Evolutionary conservation across 2,329 filamentous ascomycete species (phyloP).

Genomic region (Fusarium armeniacum): DNA sequence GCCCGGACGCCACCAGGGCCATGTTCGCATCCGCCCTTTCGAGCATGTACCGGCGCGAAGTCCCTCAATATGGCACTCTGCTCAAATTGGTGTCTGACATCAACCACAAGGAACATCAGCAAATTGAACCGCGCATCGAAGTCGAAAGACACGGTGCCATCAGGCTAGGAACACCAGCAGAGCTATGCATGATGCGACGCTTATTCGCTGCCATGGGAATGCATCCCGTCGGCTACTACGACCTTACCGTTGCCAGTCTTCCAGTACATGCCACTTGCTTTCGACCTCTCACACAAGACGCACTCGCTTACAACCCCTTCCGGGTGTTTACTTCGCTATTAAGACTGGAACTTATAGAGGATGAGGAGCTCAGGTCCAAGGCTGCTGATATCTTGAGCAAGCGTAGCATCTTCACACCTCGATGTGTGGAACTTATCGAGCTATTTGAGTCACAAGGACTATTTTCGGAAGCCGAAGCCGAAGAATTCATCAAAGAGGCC

Average conservation of each 20-base stretch:
- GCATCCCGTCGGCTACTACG: slow-evolving; percentile 66
- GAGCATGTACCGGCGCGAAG: slow-evolving; percentile 55
- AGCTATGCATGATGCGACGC: slow-evolving; percentile 59
- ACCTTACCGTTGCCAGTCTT: slow-evolving; percentile 61
- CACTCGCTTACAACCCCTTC: slow-evolving; percentile 56
- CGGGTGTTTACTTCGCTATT: slow-evolving; percentile 56
- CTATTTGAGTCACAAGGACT: slow-evolving; percentile 50
- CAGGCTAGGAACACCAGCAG: slow-evolving; percentile 60
- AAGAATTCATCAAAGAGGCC: slow-evolving; percentile 59
- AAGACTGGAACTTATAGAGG: slow-evolving; percentile 58
- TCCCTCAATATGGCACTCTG: slow-evolving; percentile 54
- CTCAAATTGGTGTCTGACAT: slow-evolving; percentile 51
- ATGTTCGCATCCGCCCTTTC: slow-evolving; percentile 54
- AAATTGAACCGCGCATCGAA: slow-evolving; percentile 14
- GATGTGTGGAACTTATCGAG: slow-evolving; percentile 56
- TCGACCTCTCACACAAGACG: slow-evolving; percentile 55
- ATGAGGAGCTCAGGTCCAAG: slow-evolving; percentile 50
- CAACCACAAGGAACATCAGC: slow-evolving; percentile 33
- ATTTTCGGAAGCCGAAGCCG: slow-evolving; percentile 52
- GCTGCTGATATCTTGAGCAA: slow-evolving; percentile 54
- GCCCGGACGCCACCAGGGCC: slow-evolving; percentile 31
- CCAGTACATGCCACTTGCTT: slow-evolving; percentile 68
- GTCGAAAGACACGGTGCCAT: slow-evolving; percentile 63
- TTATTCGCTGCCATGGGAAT: slow-evolving; percentile 64
- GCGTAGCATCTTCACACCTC: slow-evolving; percentile 59